Evolutionary conservation across 2,329 filamentous ascomycete species (phyloP).

Genomic region (Lachnellula suecica): DNA sequence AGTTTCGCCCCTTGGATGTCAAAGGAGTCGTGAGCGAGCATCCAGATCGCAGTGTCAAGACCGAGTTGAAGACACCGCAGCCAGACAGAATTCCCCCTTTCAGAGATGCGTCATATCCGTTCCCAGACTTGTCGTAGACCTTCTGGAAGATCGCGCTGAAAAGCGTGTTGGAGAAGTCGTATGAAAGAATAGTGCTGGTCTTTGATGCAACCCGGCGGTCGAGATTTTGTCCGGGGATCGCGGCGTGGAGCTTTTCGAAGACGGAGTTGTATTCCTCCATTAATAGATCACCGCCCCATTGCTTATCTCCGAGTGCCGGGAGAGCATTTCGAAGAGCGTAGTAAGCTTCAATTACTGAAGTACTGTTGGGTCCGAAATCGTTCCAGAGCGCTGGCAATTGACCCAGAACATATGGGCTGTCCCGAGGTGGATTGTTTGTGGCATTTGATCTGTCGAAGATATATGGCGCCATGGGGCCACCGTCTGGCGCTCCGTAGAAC

Average conservation of each 20-base stretch:
- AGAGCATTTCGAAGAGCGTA: constrained; percentile 50
- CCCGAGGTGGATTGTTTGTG: constrained; percentile 44
- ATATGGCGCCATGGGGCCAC: constrained; percentile 46
- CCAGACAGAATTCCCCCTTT: too few species aligned
- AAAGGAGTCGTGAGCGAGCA: constrained; percentile 48
- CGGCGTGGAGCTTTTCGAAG: constrained; percentile 39
- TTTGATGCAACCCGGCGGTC: constrained; percentile 41
- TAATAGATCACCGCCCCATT: constrained; percentile 50
- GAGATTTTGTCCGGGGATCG: constrained; percentile 48
- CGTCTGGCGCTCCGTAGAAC: constrained; percentile 41
- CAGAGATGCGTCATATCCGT: constrained; percentile 38
- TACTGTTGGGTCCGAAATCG: constrained; percentile 52
- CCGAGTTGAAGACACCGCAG: constrained; percentile 34
- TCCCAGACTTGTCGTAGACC: constrained; percentile 38
- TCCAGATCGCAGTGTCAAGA: constrained; percentile 33
- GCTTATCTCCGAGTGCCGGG: constrained; percentile 50
- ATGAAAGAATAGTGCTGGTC: constrained; percentile 36
- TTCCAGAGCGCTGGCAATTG: constrained; percentile 53
- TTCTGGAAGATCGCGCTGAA: constrained; percentile 1
- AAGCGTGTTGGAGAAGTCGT: constrained; percentile 31
- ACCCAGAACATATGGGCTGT: constrained; percentile 43
- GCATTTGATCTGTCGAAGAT: constrained; percentile 50
- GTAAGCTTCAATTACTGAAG: constrained; percentile 50
- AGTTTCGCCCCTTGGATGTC: constrained; percentile 54
- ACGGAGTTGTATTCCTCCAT: constrained; percentile 38